Conservation (phyloP, 371 early-diverging fungal genomes). For the Haplosporangium sp. region DNA sequence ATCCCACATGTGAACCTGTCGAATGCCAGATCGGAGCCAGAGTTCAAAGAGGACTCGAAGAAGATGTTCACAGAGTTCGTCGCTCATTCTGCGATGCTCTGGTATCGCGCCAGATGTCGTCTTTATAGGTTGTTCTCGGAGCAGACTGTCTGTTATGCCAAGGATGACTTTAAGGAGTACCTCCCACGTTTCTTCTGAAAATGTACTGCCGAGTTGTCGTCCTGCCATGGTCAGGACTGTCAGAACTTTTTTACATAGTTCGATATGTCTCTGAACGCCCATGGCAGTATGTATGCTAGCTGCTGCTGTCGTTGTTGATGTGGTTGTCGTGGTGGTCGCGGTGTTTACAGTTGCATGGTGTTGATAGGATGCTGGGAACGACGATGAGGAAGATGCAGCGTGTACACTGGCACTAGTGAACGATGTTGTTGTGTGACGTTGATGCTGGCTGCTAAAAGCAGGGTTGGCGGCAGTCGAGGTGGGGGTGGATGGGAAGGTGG, state of each 20-base stretch:
- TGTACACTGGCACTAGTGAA: conserved; percentile 15
- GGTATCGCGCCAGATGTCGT: conserved; percentile 27
- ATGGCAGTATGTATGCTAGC: no score
- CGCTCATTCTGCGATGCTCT: conserved; percentile 73
- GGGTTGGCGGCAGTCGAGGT: not conserved
- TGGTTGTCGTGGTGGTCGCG: not conserved
- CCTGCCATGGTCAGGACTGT: conserved; percentile 73
- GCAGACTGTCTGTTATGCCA: conserved; percentile 75
- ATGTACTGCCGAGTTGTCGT: conserved; percentile 63
- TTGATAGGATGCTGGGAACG: not conserved
- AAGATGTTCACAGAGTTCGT: conserved; percentile 79
- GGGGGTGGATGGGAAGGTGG: not conserved
- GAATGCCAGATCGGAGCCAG: conserved; percentile 76
- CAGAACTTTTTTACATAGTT: conserved; percentile 80
- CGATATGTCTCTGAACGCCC: conserved; percentile 65
- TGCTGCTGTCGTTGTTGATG: no score
- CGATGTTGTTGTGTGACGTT: conserved; percentile 24
- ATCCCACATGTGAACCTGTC: conserved; percentile 80
- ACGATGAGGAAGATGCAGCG: conserved; percentile 13
- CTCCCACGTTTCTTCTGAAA: conserved; percentile 80
- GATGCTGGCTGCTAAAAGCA: conserved; percentile 32
- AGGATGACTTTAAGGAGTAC: conserved; percentile 79
- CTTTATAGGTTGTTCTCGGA: conserved; percentile 60
- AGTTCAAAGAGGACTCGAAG: conserved; percentile 78
- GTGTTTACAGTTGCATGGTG: conserved; percentile 10